These are phyloP conservation scores for Sporisorium graminicola DNA, from an alignment of 1,284 basidiomycete species.

Conservation along the genomic window DNA sequence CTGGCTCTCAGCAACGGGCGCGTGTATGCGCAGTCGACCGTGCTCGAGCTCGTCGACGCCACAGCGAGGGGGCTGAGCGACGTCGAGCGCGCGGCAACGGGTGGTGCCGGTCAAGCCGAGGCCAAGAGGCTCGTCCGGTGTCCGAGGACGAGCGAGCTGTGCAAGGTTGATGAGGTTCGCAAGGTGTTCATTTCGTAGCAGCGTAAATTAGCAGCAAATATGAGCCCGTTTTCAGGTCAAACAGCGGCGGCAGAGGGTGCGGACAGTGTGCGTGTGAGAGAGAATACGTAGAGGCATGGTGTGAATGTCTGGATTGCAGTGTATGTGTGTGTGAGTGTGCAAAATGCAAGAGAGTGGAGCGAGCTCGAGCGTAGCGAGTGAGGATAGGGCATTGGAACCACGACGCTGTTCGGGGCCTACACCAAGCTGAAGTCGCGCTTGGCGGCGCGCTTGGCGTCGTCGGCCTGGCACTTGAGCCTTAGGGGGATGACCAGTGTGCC, in stretches of 20 bases:
- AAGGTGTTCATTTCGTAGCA: conserved; percentile 73
- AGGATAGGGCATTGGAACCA: too few species aligned
- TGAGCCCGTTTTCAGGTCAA: too few species aligned
- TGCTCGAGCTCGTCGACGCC: conserved; percentile 81
- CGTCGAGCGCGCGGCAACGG: conserved; percentile 69
- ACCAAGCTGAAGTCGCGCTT: conserved; percentile 5
- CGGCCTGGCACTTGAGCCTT: neutral
- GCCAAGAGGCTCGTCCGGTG: conserved; percentile 77
- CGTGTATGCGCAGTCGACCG: conserved; percentile 87
- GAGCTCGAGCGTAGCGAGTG: too few species aligned
- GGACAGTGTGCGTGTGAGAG: neutral
- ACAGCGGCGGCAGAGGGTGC: too few species aligned
- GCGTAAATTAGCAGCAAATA: too few species aligned
- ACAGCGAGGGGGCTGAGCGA: conserved; percentile 71
- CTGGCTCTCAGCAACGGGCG: conserved; percentile 91
- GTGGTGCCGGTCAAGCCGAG: too few species aligned
- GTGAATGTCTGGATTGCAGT: neutral
- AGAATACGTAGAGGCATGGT: too few species aligned
- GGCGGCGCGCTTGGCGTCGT: too few species aligned
- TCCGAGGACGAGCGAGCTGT: conserved; percentile 79
- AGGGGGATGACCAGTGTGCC: conserved; percentile 76
- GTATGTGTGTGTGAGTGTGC: neutral
- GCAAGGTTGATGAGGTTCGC: conserved; percentile 77
- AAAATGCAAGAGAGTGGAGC: neutral
- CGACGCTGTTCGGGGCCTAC: too few species aligned